Percentiles rank a stretch among this genome's conserved stretches.
Evolutionary conservation across 177 flowering plant genomes (phyloP).

Genomic region (Tripterygium wilfordii): DNA sequence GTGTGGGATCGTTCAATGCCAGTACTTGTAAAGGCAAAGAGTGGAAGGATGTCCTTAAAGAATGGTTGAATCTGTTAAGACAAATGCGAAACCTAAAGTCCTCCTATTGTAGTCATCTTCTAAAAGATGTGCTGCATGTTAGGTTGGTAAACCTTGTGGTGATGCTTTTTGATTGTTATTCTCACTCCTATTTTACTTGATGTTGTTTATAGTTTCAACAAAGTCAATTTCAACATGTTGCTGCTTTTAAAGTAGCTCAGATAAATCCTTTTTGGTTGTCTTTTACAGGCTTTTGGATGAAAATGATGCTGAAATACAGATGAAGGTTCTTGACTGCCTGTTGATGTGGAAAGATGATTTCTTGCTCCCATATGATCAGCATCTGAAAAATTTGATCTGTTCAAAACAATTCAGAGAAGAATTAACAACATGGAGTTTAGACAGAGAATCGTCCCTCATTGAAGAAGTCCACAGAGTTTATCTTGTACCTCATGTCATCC

Average conservation of each 20-base stretch:
- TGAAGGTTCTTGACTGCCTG: constrained; percentile 79
- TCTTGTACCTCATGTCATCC: constrained; percentile 62
- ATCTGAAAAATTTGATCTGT: constrained; percentile 67
- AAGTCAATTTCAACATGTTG: neutral
- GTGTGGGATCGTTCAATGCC: constrained; percentile 44
- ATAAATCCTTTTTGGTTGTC: constrained; percentile 8
- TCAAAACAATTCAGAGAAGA: constrained; percentile 73
- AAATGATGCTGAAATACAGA: constrained; percentile 77
- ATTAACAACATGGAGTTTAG: constrained; percentile 80
- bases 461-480: constrained; percentile 54
- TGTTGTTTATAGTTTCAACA: neutral
- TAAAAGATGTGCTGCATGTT: constrained; percentile 61
- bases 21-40: constrained; percentile 58
- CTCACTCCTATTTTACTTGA: neutral
- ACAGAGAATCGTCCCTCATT: constrained; percentile 55
- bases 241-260: neutral
- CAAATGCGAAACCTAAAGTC: constrained; percentile 60
- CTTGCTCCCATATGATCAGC: constrained; percentile 61
- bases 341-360: constrained; percentile 67
- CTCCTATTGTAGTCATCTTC: constrained; percentile 37
- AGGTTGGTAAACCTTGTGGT: constrained; percentile 42
- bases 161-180: neutral
- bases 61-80: constrained; percentile 77
- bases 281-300: constrained; percentile 77
- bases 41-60: constrained; percentile 76